A percentile compares a stretch with the other conserved stretches of the same genome.
Conservation (phyloP, 805 yeast species). For the Metschnikowia sp. region DNA sequence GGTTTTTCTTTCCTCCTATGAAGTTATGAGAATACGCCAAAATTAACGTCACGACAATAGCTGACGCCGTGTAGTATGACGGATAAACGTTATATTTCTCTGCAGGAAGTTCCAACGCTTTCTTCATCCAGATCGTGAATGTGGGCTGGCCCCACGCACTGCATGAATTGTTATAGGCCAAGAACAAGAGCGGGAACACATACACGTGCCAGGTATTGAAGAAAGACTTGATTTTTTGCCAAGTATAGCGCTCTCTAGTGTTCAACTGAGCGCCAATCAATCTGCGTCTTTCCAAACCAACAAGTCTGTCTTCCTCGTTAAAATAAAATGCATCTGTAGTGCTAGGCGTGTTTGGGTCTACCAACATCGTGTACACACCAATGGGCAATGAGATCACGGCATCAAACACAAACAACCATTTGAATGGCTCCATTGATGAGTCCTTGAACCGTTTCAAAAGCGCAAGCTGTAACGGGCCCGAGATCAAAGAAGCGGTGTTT, state of each 20-base stretch:
- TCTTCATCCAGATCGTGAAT: slow-evolving; percentile 44
- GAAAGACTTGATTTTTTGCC: slow-evolving; percentile 36
- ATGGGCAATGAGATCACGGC: slow-evolving; percentile 33
- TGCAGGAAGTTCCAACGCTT: slow-evolving; percentile 28
- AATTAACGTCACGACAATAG: slow-evolving; percentile 35
- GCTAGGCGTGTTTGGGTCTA: slow-evolving; percentile 34
- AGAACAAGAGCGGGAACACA: slow-evolving; percentile 41
- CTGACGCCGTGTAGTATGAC: slow-evolving; percentile 34
- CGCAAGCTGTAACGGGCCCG: slow-evolving; percentile 33
- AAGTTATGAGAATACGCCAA: slow-evolving; percentile 37
- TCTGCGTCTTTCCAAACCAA: slow-evolving; percentile 44
- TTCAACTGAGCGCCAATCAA: slow-evolving; percentile 34
- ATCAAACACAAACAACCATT: slow-evolving; percentile 35
- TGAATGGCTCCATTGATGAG: slow-evolving; percentile 25
- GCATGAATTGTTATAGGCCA: slow-evolving; percentile 35
- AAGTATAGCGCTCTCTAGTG: slow-evolving; percentile 38
- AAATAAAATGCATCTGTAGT: slow-evolving; percentile 33
- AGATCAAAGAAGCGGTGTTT: slow-evolving; percentile 25
- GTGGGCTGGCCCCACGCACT: slow-evolving; percentile 38
- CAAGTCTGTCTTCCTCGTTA: slow-evolving; percentile 26
- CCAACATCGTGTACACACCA: slow-evolving; percentile 30
- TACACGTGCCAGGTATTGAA: slow-evolving; percentile 49
- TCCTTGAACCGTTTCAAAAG: slow-evolving; percentile 23
- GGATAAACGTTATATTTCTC: slow-evolving; percentile 41
- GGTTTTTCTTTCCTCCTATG: slow-evolving; percentile 31